phyloP scores from a whole-genome alignment of 176 grass and related monocot genomes.

The Chloris gayana region DNA sequence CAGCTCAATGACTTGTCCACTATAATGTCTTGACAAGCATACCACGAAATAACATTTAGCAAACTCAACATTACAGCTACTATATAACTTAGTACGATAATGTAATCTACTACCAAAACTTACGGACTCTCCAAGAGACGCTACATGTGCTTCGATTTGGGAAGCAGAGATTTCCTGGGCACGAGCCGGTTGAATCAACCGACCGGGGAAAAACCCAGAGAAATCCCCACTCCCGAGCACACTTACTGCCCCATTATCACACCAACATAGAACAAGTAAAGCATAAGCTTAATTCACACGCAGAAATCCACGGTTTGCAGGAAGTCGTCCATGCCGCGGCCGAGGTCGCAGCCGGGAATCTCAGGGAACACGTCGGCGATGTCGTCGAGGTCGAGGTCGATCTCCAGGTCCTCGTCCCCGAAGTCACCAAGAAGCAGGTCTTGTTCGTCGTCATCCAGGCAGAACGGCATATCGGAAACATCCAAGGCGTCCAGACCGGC shows the following conservation, averaged over 20 bases:
- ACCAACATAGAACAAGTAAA: conserved; percentile 17
- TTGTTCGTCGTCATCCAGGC: conserved; percentile 40
- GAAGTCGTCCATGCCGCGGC: conserved; percentile 49
- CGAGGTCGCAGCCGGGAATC: conserved; percentile 33
- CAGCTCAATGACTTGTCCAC: conserved; percentile 35
- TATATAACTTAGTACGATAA: conserved; percentile 50
- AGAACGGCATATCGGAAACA: conserved; percentile 14
- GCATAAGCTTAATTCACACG: conserved; percentile 40
- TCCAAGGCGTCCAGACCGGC: conserved; percentile 41
- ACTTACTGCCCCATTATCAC: conserved; percentile 36
- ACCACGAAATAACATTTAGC: not conserved
- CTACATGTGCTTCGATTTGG: conserved; percentile 17
- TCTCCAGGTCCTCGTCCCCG: conserved; percentile 32
- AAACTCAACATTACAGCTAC: not conserved
- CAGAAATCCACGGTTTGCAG: conserved; percentile 47
- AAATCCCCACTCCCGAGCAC: conserved; percentile 21
- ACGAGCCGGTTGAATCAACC: conserved; percentile 10
- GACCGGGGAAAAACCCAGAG: conserved; percentile 71
- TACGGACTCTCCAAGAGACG: conserved; percentile 21
- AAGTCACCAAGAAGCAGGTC: conserved; percentile 44
- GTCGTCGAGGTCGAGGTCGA: conserved; percentile 42
- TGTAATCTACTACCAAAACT: conserved; percentile 62
- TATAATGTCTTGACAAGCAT: conserved; percentile 49
- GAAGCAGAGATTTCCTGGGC: conserved; percentile 28
- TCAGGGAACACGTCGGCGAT: conserved; percentile 45